Evolutionary conservation across 768 basidiomycete species (phyloP).

Genomic region (Suillus tomentosus): DNA sequence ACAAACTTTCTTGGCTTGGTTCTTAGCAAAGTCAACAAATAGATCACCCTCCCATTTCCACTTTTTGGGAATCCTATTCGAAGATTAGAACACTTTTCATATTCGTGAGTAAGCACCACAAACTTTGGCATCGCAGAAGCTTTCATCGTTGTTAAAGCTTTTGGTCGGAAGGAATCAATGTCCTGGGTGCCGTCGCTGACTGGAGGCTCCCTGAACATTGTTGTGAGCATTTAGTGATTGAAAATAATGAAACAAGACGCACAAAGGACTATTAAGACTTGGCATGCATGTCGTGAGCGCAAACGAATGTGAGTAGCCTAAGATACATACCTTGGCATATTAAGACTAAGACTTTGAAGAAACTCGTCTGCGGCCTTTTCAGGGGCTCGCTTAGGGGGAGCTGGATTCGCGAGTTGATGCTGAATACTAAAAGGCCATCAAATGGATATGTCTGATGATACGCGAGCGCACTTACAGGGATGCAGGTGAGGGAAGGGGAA

Average conservation of each 20-base stretch:
- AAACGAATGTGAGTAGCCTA: background rate
- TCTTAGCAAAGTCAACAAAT: conserved; percentile 39
- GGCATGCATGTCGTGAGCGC: conserved; percentile 1
- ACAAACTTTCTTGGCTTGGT: conserved; percentile 48
- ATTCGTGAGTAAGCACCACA: conserved; percentile 17
- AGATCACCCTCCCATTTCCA: conserved; percentile 70
- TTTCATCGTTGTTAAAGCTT: conserved; percentile 17
- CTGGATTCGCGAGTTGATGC: conserved; percentile 11
- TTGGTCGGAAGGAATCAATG: conserved; percentile 9
- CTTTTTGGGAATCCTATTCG: conserved; percentile 52
- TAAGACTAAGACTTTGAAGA: conserved; percentile 26
- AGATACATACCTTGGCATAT: conserved; percentile 28
- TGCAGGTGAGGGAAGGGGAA: background rate
- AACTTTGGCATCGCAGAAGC: conserved; percentile 27
- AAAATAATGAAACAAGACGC: conserved; percentile 10
- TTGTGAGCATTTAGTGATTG: background rate
- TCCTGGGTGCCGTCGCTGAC: conserved; percentile 6
- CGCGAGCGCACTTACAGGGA: background rate
- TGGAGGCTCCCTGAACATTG: conserved; percentile 20
- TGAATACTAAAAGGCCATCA: background rate
- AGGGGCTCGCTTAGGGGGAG: conserved; percentile 23
- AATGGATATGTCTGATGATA: background rate
- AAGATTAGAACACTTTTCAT: conserved; percentile 12
- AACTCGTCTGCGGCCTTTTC: conserved; percentile 29
- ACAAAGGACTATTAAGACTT: conserved; percentile 31